Base-by-base conservation (phyloP, 2,329 filamentous ascomycete genomes). In the Fusarium nematophilum region DNA sequence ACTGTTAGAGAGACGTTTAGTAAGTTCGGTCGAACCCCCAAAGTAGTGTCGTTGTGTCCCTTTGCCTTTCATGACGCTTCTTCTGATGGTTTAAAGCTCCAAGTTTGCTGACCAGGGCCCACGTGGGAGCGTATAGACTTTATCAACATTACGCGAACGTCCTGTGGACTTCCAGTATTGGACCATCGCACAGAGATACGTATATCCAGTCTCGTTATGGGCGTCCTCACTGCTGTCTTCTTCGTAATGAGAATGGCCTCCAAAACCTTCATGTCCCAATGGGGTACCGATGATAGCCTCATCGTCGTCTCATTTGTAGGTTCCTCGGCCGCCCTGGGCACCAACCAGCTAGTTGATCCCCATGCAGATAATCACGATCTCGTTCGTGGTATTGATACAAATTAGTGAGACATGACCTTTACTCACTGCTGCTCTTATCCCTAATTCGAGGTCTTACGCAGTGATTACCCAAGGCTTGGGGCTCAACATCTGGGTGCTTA, bases 231-330 rank as follows among this genome's bases (percentile, higher is more conserved):
- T 0, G 1, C 40, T 0, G 2, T 44, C 0, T 56, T 61, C 10
- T 61, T 61, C 2, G 34, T 40, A 0, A 8, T 53, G 1, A 21
- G 57, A 2, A 26, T 61, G 9, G 17, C 7, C 3, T 11, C 52
- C 0, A 57, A 56, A 4, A 1, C 1, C 31, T 9, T 8, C 36
- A 5, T 18, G 18, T 4, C 31, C 0, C n/a, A 9, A 7, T 61
- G 58, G 57, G 52, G 57, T 1, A 3, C 47, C 3, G 57, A 61
- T 8, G 58, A 61, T 26, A 27, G 23, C 2, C 5, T 62, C 21
- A 40, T 29, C 0, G 3, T 13, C 5, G 4, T 52, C 5, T 48
- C 52, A 1, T 18, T 42, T 0, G 38, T 53, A 7, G 9, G 57
- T 47, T 11, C 2, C 6, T 5, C 5, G 2, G 1, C 8, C 21